phyloP scores from a whole-genome alignment of 768 basidiomycete species.

The Lyophyllum semitale region DNA sequence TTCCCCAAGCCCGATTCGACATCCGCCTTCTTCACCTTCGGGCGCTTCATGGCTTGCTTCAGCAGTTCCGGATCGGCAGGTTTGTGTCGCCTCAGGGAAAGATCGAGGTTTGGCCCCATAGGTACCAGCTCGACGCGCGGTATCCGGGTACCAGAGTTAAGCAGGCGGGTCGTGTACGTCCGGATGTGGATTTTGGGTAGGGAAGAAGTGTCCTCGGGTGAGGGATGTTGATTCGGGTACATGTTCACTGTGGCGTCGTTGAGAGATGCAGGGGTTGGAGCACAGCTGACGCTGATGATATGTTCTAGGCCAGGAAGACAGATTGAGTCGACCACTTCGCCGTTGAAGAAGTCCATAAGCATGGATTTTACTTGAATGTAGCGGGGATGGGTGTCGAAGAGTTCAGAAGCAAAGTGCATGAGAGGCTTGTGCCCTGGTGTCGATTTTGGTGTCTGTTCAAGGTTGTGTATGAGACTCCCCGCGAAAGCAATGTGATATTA shows the following conservation, averaged over 20 bases:
- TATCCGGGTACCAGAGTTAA: conserved; percentile 74
- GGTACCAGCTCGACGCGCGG: conserved; percentile 82
- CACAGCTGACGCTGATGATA: conserved; percentile 81
- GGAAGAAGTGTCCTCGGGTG: conserved; percentile 38
- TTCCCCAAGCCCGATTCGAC: conserved; percentile 87
- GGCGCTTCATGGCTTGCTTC: conserved; percentile 79
- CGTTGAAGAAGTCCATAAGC: conserved; percentile 89
- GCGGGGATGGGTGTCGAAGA: conserved; percentile 94
- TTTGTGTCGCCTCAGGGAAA: conserved; percentile 74
- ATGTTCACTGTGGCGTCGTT: conserved; percentile 39
- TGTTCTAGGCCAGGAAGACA: conserved; percentile 84
- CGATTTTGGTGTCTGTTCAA: conserved; percentile 78
- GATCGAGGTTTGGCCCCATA: conserved; percentile 92
- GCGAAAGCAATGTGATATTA: neutral
- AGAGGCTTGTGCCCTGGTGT: conserved; percentile 89
- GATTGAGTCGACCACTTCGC: conserved; percentile 80
- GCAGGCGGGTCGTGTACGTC: conserved; percentile 75
- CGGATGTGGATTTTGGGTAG: conserved; percentile 90
- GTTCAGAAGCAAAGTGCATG: conserved; percentile 93
- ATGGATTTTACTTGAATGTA: conserved; percentile 91
- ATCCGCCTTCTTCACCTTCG: conserved; percentile 88
- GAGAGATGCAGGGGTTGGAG: conserved; percentile 59
- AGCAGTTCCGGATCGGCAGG: conserved; percentile 76
- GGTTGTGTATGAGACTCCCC: neutral
- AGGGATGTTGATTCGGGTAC: conserved; percentile 22